phyloP scores from a whole-genome alignment of 1,139 yeast genomes.

The Pichia sp. region DNA sequence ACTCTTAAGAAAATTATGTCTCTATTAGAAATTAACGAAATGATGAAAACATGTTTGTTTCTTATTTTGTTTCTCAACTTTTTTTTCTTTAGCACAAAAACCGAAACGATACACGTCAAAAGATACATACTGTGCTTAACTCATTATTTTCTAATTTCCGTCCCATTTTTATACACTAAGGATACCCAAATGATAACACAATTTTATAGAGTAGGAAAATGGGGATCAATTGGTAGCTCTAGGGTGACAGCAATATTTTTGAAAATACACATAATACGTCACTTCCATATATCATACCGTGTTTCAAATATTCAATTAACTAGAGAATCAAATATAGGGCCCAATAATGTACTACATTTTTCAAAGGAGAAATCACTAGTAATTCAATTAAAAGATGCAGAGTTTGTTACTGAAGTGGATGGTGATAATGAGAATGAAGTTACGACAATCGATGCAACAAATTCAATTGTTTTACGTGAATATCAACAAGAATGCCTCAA shows the following conservation, averaged over 20 bases:
- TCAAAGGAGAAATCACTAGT: too few species aligned
- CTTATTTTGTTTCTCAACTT: neutral
- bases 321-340: neutral
- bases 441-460: neutral
- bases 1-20: neutral
- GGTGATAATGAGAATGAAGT: neutral
- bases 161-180: neutral
- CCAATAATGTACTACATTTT: neutral
- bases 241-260: neutral
- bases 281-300: neutral
- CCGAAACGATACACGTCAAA: neutral
- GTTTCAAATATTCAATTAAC: neutral
- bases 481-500: conserved; percentile 72
- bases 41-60: neutral
- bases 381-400: neutral
- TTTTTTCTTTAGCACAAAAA: neutral
- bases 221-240: too few species aligned
- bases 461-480: conserved; percentile 6
- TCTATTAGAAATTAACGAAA: neutral
- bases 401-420: neutral
- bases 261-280: neutral
- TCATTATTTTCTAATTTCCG: too few species aligned
- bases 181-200: neutral
- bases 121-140: too few species aligned
- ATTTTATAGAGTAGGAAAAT: neutral